Evolutionary conservation across 164 flowering plant species (phyloP), one percentile per base, ranked within the genome.

Genomic region (Magnolia changhungtana): DNA sequence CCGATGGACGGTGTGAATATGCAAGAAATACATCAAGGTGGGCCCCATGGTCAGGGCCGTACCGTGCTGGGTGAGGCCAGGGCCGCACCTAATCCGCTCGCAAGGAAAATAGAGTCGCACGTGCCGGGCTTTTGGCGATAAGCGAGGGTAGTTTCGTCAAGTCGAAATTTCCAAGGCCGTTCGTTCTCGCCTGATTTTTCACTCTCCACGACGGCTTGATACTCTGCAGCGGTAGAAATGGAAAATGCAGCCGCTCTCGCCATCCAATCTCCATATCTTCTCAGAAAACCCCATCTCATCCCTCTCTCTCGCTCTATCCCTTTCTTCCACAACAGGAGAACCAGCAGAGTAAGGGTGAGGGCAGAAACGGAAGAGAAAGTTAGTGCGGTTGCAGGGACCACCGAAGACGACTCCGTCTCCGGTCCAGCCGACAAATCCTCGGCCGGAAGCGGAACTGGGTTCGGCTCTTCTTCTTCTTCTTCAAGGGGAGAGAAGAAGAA

Each of bases 381-480:
- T 19, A 24, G 5, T 8, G 37, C 16, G 13, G 50, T 4, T 29
- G 14, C 8, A 10, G 78, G 58, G 9, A 20, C 4, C 2, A 70
- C 10, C 29, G 52, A 58, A n/a, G 31, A 8, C 24, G 19, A 67
- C 9, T 13, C 67, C 7, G 64, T 18, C 19, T 23, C 82, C 49
- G 79, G 55, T 71, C 64, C 83, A 21, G 77, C 88, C 63, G 77
- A 77, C 45, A 68, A 68, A 29, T 31, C 71, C 6, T 19, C 72
- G 5, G 49, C 50, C 37, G 70, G 83, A 11, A 74, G 80, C 7
- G 87, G 87, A 0, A 78, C 74, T 16, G 94, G 94, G 5, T 91
- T 91, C 71, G 95, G 97, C 55, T 82, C 92, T 8, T 27, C 78
- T 9, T 69, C 86, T 3, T 19, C 84, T 7, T 20, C 87, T 9